Evolutionary conservation across 2,329 filamentous ascomycete genomes (phyloP), one percentile per base, ranked within the genome.

Genomic region (Ophiostoma fasciatum): DNA sequence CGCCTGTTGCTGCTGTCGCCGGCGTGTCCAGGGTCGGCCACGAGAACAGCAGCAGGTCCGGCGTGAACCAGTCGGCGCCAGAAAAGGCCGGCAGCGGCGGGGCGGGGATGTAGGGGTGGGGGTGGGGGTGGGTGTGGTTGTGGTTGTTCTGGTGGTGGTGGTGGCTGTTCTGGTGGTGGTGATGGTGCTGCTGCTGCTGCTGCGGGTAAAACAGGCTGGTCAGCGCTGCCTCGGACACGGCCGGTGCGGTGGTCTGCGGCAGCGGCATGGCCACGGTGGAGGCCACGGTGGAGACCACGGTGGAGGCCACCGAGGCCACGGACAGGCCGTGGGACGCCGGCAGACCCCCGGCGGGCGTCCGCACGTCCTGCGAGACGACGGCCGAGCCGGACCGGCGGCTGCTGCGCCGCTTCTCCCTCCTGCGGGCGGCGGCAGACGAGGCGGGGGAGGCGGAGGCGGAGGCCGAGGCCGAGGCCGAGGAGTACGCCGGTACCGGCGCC

Each of bases 61-160:
- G 13, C 1, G 38, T 11, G 4, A 43, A 37, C 42, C 42, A 43
- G 28, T 43, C 37, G n/a, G 18, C 22, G 15, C 27, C 33, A 13
- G 33, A 15, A 28, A 37, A 41, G 2, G 33, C 23, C 25, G 37
- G 39, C 18, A 39, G 15, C 22, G 38, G 39, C 14, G 36, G 33
- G 7, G 34, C 13, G 13, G 34, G 38, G 9, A 29, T 13, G n/a
- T 37, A 28, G 14, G 31, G 37, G 9, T 39, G 33, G 3, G 31
- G 32, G 4, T 36, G 37, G 5, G 19, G 31, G 2, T 37, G 38
- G 17, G 36, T 33, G 4, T 28, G 30, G 1, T 42, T 26, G 9
- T 39, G 29, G 1, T 27, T 5, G 1, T 33, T 31, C 11, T 40
- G 38, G 3, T 29, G 32, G 2, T 18, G 31, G 10, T 28, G 30